A percentile compares a stretch with the other conserved stretches of the same genome.
Evolutionary conservation across 2,329 filamentous ascomycete genomes (phyloP).

Genomic region (Trichoderma endophyticum): DNA sequence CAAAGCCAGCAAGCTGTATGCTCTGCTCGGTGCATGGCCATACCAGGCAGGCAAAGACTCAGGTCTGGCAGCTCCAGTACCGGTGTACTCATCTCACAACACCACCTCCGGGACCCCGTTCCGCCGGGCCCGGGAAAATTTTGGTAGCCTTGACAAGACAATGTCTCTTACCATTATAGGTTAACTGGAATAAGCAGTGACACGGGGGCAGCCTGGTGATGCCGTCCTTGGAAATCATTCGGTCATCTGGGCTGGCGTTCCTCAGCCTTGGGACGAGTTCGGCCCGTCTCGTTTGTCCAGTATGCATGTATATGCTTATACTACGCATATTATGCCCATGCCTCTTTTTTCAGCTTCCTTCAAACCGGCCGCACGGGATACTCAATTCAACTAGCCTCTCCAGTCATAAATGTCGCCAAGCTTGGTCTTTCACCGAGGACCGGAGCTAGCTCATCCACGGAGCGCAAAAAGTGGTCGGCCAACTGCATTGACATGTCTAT

Average conservation of each 20-base stretch:
- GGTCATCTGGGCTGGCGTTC: background rate
- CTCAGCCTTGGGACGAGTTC: conserved; percentile 15
- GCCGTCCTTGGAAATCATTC: background rate
- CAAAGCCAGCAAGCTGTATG: background rate
- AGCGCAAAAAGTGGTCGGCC: background rate
- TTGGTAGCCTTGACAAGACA: background rate
- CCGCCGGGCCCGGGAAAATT: background rate
- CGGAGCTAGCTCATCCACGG: background rate
- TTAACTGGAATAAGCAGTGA: background rate
- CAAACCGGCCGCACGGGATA: background rate
- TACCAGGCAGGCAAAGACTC: background rate
- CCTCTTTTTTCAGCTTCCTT: background rate
- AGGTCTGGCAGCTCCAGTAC: background rate
- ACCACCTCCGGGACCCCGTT: background rate
- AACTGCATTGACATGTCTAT: background rate
- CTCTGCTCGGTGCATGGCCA: background rate
- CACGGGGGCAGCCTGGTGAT: background rate
- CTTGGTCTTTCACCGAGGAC: background rate
- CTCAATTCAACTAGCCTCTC: background rate
- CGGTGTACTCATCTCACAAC: background rate
- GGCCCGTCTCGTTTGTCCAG: conserved; percentile 5
- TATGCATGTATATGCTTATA: background rate
- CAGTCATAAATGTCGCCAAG: background rate
- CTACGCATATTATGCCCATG: background rate
- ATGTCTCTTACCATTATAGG: background rate